Base-by-base conservation (phyloP, 1,284 basidiomycete genomes). In the Ceratorhiza oryzae-sativae region DNA sequence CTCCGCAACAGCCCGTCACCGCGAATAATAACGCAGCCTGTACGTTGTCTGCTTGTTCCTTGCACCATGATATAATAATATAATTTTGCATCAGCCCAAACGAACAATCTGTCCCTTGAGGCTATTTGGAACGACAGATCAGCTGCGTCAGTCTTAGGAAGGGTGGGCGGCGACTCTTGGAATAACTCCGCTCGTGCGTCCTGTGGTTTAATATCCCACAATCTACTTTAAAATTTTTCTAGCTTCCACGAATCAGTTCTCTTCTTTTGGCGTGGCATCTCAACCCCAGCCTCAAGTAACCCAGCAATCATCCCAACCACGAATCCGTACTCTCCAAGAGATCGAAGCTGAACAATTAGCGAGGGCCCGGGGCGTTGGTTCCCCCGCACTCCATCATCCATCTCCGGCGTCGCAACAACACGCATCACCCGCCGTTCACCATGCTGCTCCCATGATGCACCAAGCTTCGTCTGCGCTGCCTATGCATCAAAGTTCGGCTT, bases 271-370 rank as follows among this genome's bases (percentile, higher is more conserved):
- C 25, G 70, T 73, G 46, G 49, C 74, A 32, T 75, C 74, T 30
- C 60, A 74, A 18, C 59, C 75, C 13, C 75, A 72, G 53, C 74
- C 73, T 42, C 62, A 67, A 30, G 34, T 20, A 27, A 41, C 62
- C 27, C 62, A 67, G 42, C 62, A 67, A 30, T 77, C 70, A 53
- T 76, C 77, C 9, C 83, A 82, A 53, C 81, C 80, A 1, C 86
- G 88, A 42, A 86, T 88, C 36, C 88, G 91, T 71, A 97, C 94
- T 0, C 81, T 98, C 30, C 93, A 95, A 75, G 95, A 98, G 79
- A 93, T 98, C 74, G 97, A 99, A 80, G 91, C 92, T 2, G 94
- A 98, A 70, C 75, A 73, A 39, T 70, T 67, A 27, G 46, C 62
- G 6, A 51, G 62, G 48, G 62, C 18, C 48, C 62, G 51, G 42